Conservation (phyloP, 1,284 basidiomycete species). For the Malassezia psittaci region DNA sequence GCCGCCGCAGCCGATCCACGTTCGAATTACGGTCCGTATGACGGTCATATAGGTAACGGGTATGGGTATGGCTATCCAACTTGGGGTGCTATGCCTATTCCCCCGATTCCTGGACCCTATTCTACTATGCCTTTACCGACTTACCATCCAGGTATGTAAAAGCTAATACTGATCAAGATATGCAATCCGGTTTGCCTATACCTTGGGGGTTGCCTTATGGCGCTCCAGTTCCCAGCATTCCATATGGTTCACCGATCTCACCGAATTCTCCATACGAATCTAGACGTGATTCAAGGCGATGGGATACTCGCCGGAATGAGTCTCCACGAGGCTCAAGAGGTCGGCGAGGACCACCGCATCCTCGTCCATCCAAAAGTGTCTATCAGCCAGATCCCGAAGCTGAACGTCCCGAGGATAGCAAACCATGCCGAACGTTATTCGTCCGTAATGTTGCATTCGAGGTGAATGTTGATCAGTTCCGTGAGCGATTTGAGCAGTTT, state of each 20-base stretch:
- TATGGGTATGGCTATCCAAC: conserved; percentile 7
- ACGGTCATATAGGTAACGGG: neutral
- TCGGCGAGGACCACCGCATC: neutral
- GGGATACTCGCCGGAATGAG: neutral
- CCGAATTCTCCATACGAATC: neutral
- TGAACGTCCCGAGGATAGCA: conserved; percentile 76
- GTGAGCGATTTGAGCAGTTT: conserved; percentile 73
- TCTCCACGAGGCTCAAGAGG: neutral
- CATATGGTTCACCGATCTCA: neutral
- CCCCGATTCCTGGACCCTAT: neutral
- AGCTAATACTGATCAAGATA: neutral
- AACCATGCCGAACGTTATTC: conserved; percentile 87
- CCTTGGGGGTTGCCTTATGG: conserved; percentile 1
- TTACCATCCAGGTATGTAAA: neutral
- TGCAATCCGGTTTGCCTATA: neutral
- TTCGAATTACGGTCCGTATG: conserved; percentile 19
- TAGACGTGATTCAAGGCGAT: neutral
- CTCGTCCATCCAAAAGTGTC: conserved; percentile 15
- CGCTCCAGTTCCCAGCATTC: neutral
- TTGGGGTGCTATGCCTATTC: neutral
- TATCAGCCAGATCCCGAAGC: conserved; percentile 16
- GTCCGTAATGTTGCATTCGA: conserved; percentile 63
- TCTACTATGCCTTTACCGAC: conserved; percentile 8
- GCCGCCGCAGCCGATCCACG: conserved; percentile 19
- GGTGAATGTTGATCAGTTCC: conserved; percentile 45